These are phyloP conservation scores for Phytophthora ramorum DNA, from an alignment of 352 stramenopile species.

Conservation along the genomic window DNA sequence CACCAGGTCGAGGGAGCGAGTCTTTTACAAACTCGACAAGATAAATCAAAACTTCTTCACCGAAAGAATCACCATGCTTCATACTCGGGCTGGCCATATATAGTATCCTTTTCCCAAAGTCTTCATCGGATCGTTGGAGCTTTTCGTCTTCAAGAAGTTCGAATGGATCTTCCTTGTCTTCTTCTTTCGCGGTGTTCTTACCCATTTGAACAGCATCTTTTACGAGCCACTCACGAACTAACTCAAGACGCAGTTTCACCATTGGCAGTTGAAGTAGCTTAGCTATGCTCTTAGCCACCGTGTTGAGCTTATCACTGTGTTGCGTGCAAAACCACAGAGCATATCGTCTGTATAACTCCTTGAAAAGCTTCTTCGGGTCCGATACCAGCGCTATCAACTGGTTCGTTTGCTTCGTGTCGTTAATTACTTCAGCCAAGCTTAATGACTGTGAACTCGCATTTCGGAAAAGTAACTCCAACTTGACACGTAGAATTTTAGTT, in stretches of 20 bases:
- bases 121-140: constrained; percentile 38
- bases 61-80: constrained; percentile 19
- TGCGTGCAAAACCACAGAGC: constrained; percentile 40
- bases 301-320: constrained; percentile 36
- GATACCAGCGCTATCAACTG: constrained; percentile 41
- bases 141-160: constrained; percentile 38
- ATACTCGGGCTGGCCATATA: constrained; percentile 35
- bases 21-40: constrained; percentile 56
- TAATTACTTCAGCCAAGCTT: constrained; percentile 17
- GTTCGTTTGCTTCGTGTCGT: constrained; percentile 21
- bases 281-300: constrained; percentile 40
- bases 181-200: constrained; percentile 1
- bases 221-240: constrained; percentile 61
- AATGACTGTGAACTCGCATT: constrained; percentile 25
- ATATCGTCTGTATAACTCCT: constrained; percentile 55
- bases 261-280: constrained; percentile 35
- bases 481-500: constrained; percentile 47
- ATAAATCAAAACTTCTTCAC: constrained; percentile 44
- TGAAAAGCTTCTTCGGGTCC: constrained; percentile 47
- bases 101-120: constrained; percentile 40
- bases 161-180: constrained; percentile 45
- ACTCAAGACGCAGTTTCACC: constrained; percentile 40
- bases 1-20: constrained; percentile 42
- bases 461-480: constrained; percentile 47
- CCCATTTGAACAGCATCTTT: constrained; percentile 43